Percentiles rank a stretch among this genome's conserved stretches.
These are phyloP conservation scores for Daldinia sp. DNA, from an alignment of 2,329 filamentous ascomycete species.

Conservation along the genomic window DNA sequence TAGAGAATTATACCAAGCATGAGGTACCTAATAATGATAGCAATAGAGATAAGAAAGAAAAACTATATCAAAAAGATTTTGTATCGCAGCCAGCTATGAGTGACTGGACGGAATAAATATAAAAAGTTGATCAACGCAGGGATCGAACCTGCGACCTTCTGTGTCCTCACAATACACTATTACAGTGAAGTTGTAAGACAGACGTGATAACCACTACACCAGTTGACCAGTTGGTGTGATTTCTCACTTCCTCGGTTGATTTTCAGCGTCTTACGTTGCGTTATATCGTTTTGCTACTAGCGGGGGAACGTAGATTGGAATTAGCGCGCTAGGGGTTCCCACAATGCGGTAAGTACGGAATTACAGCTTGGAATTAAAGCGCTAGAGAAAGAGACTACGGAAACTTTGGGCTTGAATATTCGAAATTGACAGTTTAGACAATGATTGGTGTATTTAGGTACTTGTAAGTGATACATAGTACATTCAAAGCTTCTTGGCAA, in stretches of 20 bases:
- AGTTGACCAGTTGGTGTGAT: conserved; percentile 32
- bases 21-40: too few species aligned
- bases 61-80: too few species aligned
- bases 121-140: conserved; percentile 44
- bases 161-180: conserved; percentile 37
- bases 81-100: too few species aligned
- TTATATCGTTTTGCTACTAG: neutral
- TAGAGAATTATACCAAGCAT: too few species aligned
- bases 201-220: conserved; percentile 46
- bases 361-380: neutral
- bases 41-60: neutral
- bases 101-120: neutral
- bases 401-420: too few species aligned
- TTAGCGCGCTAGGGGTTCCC: neutral
- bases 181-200: conserved; percentile 39
- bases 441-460: too few species aligned
- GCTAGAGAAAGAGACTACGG: too few species aligned
- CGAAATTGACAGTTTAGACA: too few species aligned
- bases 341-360: neutral
- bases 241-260: neutral
- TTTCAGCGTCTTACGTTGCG: neutral
- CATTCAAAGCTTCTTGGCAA: too few species aligned
- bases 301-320: neutral
- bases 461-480: too few species aligned
- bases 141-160: conserved; percentile 47